Evolutionary conservation across 345 rosid genomes (phyloP).

Genomic region (Heritiera littoralis): DNA sequence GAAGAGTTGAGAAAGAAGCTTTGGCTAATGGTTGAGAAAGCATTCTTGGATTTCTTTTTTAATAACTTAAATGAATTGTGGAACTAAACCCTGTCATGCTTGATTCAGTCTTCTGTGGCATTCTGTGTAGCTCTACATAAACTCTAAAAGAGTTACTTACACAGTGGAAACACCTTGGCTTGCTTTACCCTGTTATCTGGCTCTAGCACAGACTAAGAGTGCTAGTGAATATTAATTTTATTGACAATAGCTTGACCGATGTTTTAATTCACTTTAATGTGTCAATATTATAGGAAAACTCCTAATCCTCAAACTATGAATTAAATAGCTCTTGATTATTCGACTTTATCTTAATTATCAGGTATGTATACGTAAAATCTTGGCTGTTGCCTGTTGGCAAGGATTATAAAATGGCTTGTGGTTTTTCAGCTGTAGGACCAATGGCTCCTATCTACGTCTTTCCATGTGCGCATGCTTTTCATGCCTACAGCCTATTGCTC

Average conservation of each 20-base stretch:
- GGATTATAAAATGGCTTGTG: constrained; percentile 66
- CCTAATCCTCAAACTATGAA: not conserved
- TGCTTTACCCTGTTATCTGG: not conserved
- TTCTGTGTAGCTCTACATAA: not conserved
- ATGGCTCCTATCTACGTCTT: constrained; percentile 92
- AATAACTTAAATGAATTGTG: not conserved
- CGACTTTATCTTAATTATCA: constrained; percentile 33
- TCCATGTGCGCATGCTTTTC: constrained; percentile 95
- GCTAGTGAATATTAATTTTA: constrained; percentile 6
- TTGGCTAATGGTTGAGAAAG: constrained; percentile 88
- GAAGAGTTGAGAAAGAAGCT: constrained; percentile 98
- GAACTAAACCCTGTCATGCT: constrained; percentile 21
- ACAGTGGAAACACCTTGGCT: not conserved
- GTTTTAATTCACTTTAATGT: not conserved
- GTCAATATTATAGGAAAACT: not conserved
- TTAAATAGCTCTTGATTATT: constrained; percentile 12
- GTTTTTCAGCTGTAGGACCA: constrained; percentile 74
- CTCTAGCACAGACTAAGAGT: not conserved
- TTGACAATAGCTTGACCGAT: not conserved
- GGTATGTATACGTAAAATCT: constrained; percentile 84
- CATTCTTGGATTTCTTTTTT: constrained; percentile 3
- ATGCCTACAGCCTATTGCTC: constrained; percentile 87
- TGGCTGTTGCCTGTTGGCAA: constrained; percentile 46
- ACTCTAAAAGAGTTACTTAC: not conserved
- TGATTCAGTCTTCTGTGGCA: not conserved